These are phyloP conservation scores for Patellaria atrata DNA, from an alignment of 495 filamentous ascomycete species.

Conservation along the genomic window DNA sequence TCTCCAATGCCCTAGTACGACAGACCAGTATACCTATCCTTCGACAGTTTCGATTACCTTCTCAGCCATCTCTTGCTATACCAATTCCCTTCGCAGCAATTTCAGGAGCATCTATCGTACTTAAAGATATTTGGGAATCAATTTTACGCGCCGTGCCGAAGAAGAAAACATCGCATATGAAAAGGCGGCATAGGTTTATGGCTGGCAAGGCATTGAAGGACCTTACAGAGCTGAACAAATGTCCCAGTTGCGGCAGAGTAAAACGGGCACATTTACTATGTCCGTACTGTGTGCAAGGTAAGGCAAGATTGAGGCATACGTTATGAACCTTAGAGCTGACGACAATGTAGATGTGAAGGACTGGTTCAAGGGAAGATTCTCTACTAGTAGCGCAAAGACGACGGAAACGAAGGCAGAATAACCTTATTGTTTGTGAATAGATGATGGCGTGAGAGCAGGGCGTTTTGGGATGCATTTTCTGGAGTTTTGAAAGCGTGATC, in stretches of 20 bases:
- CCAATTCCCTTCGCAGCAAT: constrained; percentile 38
- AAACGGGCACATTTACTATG: constrained; percentile 85
- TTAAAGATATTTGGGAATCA: constrained; percentile 78
- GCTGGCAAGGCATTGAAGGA: constrained; percentile 90
- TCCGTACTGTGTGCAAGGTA: constrained; percentile 65
- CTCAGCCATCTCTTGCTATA: constrained; percentile 19
- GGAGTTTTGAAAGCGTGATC: too few relatives aligned
- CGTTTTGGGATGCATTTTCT: too few relatives aligned
- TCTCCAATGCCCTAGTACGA: constrained; percentile 22
- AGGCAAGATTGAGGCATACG: constrained; percentile 1
- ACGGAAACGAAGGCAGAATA: too few relatives aligned
- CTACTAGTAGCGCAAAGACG: too few relatives aligned
- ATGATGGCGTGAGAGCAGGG: too few relatives aligned
- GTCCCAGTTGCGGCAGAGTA: constrained; percentile 69
- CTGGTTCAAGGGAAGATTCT: constrained; percentile 1
- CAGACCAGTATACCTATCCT: constrained; percentile 20
- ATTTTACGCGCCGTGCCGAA: constrained; percentile 89
- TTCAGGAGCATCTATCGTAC: constrained; percentile 40
- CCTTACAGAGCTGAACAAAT: constrained; percentile 69
- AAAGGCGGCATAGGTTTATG: constrained; percentile 83
- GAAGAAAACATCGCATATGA: constrained; percentile 97
- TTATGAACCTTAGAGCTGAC: not conserved
- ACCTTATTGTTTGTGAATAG: too few relatives aligned
- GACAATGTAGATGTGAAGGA: not conserved
- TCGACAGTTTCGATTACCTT: constrained; percentile 15